A percentile compares a stretch with the other conserved stretches of the same genome.
Conservation (phyloP, 768 basidiomycete genomes). For the Galerina sulciceps region DNA sequence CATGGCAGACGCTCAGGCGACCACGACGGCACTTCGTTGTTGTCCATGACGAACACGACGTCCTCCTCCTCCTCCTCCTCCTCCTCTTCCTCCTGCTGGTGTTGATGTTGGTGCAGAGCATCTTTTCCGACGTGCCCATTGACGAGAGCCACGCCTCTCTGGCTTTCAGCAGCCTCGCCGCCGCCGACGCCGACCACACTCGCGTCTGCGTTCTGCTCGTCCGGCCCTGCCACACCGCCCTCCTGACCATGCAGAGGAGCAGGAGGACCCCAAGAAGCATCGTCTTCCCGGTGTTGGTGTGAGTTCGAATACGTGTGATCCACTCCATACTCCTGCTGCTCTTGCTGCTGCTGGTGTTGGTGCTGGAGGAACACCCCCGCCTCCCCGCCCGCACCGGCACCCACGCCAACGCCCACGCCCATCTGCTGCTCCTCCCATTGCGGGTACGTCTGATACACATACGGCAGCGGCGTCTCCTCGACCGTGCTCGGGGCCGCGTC, state of each 20-base stretch:
- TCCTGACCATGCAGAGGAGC: too few species aligned
- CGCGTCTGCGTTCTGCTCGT: too few species aligned
- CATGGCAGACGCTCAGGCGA: slow-evolving; percentile 30
- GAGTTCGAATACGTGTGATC: background rate
- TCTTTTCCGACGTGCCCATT: background rate
- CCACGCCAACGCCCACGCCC: background rate
- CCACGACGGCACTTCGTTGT: slow-evolving; percentile 41
- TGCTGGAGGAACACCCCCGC: background rate
- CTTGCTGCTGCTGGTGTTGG: background rate
- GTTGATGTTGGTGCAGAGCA: background rate
- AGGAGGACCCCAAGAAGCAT: too few species aligned
- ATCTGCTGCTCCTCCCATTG: background rate
- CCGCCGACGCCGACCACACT: too few species aligned
- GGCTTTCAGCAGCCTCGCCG: too few species aligned
- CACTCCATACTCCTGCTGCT: background rate
- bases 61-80: slow-evolving; percentile 73
- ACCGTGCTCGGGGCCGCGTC: slow-evolving; percentile 57
- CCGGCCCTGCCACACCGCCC: too few species aligned
- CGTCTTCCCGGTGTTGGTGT: too few species aligned
- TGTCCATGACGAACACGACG: slow-evolving; percentile 72
- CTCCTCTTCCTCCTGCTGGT: slow-evolving; percentile 27
- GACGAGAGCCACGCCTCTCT: background rate
- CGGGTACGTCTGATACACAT: slow-evolving; percentile 8
- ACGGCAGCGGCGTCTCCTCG: slow-evolving; percentile 26
- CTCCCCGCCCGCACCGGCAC: background rate